These are phyloP conservation scores for Rozella allomycis DNA, from an alignment of 371 early-diverging fungal genomes.

Conservation along the genomic window DNA sequence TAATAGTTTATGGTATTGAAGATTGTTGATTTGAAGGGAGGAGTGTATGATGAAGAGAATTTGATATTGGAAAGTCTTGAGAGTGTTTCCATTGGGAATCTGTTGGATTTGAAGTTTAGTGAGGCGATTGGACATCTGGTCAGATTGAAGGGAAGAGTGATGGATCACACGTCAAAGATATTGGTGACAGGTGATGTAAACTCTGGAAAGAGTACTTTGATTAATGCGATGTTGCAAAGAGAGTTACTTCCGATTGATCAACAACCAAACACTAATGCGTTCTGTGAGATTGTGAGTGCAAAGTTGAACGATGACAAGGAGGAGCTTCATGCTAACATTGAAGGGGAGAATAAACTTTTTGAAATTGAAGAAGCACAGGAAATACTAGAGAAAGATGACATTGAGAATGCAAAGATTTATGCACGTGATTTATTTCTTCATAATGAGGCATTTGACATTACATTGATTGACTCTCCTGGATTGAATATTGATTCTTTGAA, in stretches of 20 bases:
- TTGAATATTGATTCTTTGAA: constrained; percentile 87
- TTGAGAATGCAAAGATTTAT: too few species aligned
- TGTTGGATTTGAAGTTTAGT: background rate
- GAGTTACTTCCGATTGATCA: constrained; percentile 80
- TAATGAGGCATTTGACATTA: constrained; percentile 81
- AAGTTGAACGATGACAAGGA: constrained; percentile 56
- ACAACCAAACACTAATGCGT: constrained; percentile 84
- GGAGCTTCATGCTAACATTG: constrained; percentile 65
- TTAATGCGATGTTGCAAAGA: constrained; percentile 75
- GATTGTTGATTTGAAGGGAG: too few species aligned
- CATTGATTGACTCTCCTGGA: constrained; percentile 93
- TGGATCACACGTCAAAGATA: constrained; percentile 73
- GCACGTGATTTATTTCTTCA: constrained; percentile 50
- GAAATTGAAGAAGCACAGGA: constrained; percentile 24
- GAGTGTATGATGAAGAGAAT: too few species aligned
- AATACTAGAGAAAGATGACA: constrained; percentile 30
- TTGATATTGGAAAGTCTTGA: too few species aligned
- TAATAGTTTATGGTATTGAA: too few species aligned
- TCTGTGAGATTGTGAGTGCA: constrained; percentile 71
- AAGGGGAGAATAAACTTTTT: constrained; percentile 37
- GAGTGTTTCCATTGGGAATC: too few species aligned
- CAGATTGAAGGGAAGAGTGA: constrained; percentile 50
- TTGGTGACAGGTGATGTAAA: constrained; percentile 93
- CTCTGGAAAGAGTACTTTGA: constrained; percentile 85
- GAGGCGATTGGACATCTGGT: constrained; percentile 36